Base-by-base conservation (phyloP, 176 grass and related monocot genomes). In the Carex cristatella region DNA sequence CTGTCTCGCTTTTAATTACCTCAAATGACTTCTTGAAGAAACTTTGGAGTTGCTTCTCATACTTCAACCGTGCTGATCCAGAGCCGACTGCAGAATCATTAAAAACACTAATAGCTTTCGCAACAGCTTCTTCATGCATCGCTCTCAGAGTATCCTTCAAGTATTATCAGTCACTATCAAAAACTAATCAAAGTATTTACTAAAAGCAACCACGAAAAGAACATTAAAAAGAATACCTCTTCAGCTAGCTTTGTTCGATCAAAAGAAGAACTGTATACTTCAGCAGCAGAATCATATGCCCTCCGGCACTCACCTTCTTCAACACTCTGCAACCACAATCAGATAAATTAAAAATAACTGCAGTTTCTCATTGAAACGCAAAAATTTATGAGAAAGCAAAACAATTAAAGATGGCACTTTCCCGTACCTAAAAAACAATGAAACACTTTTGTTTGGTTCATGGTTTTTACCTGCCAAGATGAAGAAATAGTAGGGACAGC, bases 261-360 rank as follows among this genome's bases (percentile, higher is more conserved):
- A 81, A 99, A 99, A 84, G 88, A 91, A 89, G 93, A 95, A 85
- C 86, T 90, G 69, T 95, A 99, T 70, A 79, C 73, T 67, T 89
- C 91, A 14, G 91, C 57, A 62, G 96, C 96, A 81, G 85, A 85
- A 88, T 99, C 96, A 72, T 94, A 99, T 60, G 96, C 96, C 84
- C 87, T 95, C 56, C 81, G 88, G 72, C 96, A 99, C 91, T 99
- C 96, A 59, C 88, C 81, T 88, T 99, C 96, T 91, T 99, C 96
- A 65, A 99, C 96, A 87, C 88, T 94, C 96, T 95, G 85, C 70
- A 88, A 37, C 16, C 4, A 49, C 35, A 56, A 48, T 18, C 27
- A 35, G 31, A 79, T 5, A 14, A 57, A 58, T 58, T 31, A 79
- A 9, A 35, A 46, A 8, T 58, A 35, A 14, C 49, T 79, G 35